Conservation (phyloP, 495 filamentous ascomycete genomes). For the Neurospora tetraspora region DNA sequence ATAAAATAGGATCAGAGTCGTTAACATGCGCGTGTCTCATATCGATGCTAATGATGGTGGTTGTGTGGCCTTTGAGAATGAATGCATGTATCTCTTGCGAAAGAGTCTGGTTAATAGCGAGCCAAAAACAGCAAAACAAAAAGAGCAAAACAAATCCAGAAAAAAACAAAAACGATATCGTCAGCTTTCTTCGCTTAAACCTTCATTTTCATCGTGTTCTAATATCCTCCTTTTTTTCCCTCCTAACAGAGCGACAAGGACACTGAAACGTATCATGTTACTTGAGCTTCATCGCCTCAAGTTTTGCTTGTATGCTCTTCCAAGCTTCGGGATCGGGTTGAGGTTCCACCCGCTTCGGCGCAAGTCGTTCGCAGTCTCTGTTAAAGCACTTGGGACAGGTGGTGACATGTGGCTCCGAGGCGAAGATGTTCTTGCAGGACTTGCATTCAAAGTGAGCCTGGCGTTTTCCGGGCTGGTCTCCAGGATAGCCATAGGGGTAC, state of each 20-base stretch:
- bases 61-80: not conserved
- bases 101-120: not conserved
- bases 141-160: not conserved
- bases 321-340: slow-evolving; percentile 57
- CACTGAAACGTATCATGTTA: slow-evolving; percentile 4
- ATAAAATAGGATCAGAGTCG: not conserved
- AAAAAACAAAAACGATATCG: not conserved
- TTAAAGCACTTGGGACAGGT: slow-evolving; percentile 56
- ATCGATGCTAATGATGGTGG: not conserved
- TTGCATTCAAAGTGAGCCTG: slow-evolving; percentile 52
- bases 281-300: slow-evolving; percentile 37
- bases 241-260: not conserved
- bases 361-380: slow-evolving; percentile 38
- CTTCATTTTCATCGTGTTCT: not conserved
- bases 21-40: not conserved
- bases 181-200: not conserved
- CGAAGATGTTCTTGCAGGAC: slow-evolving; percentile 48
- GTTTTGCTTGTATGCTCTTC: slow-evolving; percentile 47
- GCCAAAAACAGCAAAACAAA: not conserved
- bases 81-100: not conserved
- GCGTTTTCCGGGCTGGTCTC: slow-evolving; percentile 45
- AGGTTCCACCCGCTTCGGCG: slow-evolving; percentile 49
- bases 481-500: slow-evolving; percentile 69
- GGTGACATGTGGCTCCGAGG: slow-evolving; percentile 29
- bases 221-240: not conserved